Base-by-base conservation (phyloP, 768 basidiomycete genomes). In the Rhizopogon roseolus region DNA sequence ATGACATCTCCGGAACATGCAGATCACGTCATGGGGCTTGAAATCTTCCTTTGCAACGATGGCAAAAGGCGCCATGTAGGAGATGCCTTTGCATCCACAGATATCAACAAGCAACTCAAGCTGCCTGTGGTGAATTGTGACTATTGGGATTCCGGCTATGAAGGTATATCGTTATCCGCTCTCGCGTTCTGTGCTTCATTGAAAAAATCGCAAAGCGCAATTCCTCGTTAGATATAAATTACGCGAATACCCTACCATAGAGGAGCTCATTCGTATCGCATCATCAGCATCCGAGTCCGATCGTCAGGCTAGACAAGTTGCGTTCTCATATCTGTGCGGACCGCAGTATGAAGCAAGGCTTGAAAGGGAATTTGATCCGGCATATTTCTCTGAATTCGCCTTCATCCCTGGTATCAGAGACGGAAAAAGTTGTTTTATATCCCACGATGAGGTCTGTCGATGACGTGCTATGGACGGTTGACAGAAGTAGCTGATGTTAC, bases 401-500 rank as follows among this genome's bases (percentile, higher is more conserved):
- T 98, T 89, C 71, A 80, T 98, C 38, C 94, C 95, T 1, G 85
- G 90, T 25, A 5, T 48, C 32, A 34, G 46, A 36, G 1, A 48
- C 1, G 34, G 22, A 0, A 36, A 2, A 25, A 0, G 0, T 1
- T 48, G 46, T 48, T 14, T 36, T 9, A 48, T 48, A 19, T 8
- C 46, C 3, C 46, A 48, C 34, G 19, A 6, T 14, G 34, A 48
- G 34, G 46, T 48, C 9, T 0, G 46, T 36, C 29, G 7, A 3
- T 10, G 5, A 19, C 19, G 9, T 22, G 17, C 6, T 19, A 34
- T 13, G 6, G 17, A 9, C 14, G 0, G 14, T 14, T 8, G 19
- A 36, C 4, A 25, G 5, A 3, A 6, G 22, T 25, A 36, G 9
- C 46, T 48, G 19, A 48, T 16, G 8, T 34, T 14, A 34, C 8